Evolutionary conservation across 2,329 filamentous ascomycete genomes (phyloP).

Genomic region (Talaromyces amestolkiae): DNA sequence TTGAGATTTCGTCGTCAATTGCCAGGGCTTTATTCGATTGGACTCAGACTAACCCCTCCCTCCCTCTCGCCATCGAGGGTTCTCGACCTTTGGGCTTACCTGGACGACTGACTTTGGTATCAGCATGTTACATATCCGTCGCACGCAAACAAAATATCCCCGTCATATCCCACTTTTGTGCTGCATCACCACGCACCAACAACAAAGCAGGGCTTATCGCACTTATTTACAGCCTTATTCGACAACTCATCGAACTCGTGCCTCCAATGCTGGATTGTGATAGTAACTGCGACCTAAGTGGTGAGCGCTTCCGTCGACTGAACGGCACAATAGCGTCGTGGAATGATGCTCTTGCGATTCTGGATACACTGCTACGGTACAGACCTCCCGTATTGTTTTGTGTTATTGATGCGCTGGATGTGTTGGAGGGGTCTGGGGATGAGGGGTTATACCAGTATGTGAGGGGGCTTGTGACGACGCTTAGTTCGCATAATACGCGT

Average conservation of each 20-base stretch:
- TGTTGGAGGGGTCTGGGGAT: conserved; percentile 26
- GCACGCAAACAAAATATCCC: conserved; percentile 33
- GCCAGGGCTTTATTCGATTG: conserved; percentile 35
- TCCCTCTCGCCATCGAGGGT: conserved; percentile 34
- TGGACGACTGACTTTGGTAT: conserved; percentile 33
- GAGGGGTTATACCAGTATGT: conserved; percentile 30
- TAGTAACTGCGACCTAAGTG: conserved; percentile 33
- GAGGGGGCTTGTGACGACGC: conserved; percentile 33
- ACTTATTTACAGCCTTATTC: conserved; percentile 39
- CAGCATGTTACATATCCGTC: conserved; percentile 34
- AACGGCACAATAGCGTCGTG: conserved; percentile 36
- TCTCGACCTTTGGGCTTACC: conserved; percentile 27
- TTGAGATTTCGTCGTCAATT: conserved; percentile 26
- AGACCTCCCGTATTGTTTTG: conserved; percentile 37
- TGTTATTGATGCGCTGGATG: conserved; percentile 37
- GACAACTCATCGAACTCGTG: conserved; percentile 37
- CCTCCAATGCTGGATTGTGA: conserved; percentile 38
- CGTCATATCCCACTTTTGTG: conserved; percentile 39
- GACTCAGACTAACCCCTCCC: conserved; percentile 33
- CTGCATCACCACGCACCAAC: conserved; percentile 23
- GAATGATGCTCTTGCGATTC: conserved; percentile 37
- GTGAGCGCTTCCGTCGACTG: conserved; percentile 35
- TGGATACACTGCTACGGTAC: conserved; percentile 36
- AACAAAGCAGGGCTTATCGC: conserved; percentile 34
- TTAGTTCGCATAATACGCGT: conserved; percentile 33